Base-by-base conservation (phyloP, 208 protist species). In the Trypanosomatidae sp. region DNA sequence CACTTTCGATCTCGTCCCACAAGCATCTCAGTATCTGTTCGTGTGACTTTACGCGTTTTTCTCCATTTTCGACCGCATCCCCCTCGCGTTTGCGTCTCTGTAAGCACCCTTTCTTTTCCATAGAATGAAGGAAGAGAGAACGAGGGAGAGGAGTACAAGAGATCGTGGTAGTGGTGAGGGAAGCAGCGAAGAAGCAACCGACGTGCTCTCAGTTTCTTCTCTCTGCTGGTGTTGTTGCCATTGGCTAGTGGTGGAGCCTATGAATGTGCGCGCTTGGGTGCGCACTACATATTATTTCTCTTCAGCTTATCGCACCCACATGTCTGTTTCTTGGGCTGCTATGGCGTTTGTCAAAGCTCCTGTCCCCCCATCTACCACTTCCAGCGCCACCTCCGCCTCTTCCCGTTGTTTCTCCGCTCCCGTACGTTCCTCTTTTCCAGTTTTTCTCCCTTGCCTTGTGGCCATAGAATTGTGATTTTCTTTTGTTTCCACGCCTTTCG, bases 41-140 rank as follows among this genome's bases (percentile, higher is more conserved):
- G 58, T n/a, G 44, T 41, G 53, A 10, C 41, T 62, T 43, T 39
- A 65, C 68, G 8, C 64, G 39, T 66, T 74, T 84, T 77, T 65
- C 25, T 41, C 46, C n/a, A n/a, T 47, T 66, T 36, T 47, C 43
- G 62, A 66, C 41, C 36, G 47, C 66, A 60, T 70, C 22, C 10
- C 30, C 30, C 60, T 65, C 22, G 22, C 60, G 60, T 46, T 65
- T 44, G 60, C 60, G 60, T 41, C 60, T 28, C 19, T 46, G 12
- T 65, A 65, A 13, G 39, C 36, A 41, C 22, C 3, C 39, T 15
- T 25, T 22, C 60, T 65, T 65, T 10, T 22, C 22, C 22, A 65
- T 65, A 65, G 60, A 65, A 65, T 44, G n/a, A 65, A 43, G 60
- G 17, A 47, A 22, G 30, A 22, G 25, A 19, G 33, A 10, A 39